Percentiles rank a stretch among this genome's conserved stretches.
Conservation (phyloP, 306 rosid species). For the Vigna unguiculata region DNA sequence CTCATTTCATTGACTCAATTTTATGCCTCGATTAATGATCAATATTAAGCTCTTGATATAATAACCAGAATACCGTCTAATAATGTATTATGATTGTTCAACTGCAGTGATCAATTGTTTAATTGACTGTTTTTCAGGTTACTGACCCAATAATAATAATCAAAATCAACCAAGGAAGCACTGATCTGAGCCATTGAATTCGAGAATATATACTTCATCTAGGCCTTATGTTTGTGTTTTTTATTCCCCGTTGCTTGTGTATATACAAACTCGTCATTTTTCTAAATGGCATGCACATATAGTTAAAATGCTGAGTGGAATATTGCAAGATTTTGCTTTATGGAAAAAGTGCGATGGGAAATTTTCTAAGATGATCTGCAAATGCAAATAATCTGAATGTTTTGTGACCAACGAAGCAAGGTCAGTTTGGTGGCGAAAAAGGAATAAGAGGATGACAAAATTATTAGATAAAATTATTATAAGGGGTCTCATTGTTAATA, state of each 20-base stretch:
- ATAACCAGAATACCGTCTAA: not conserved
- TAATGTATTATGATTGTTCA: not conserved
- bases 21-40: not conserved
- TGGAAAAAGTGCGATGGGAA: conserved; percentile 17
- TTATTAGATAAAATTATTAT: too few species aligned
- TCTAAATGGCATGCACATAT: conserved; percentile 40
- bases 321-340: conserved; percentile 31
- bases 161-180: conserved; percentile 43
- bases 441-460: too few species aligned
- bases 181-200: conserved; percentile 43
- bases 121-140: conserved; percentile 50
- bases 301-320: conserved; percentile 21
- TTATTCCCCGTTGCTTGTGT: conserved; percentile 48
- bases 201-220: conserved; percentile 43
- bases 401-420: too few species aligned
- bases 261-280: conserved; percentile 46
- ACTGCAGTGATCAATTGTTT: conserved; percentile 31
- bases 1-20: not conserved
- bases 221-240: conserved; percentile 6
- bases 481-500: too few species aligned
- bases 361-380: conserved; percentile 10
- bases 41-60: not conserved
- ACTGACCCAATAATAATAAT: conserved; percentile 38
- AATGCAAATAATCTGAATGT: too few species aligned
- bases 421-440: too few species aligned